These are phyloP conservation scores for Ustulina deusta DNA, from an alignment of 2,329 filamentous ascomycete genomes.

Conservation along the genomic window DNA sequence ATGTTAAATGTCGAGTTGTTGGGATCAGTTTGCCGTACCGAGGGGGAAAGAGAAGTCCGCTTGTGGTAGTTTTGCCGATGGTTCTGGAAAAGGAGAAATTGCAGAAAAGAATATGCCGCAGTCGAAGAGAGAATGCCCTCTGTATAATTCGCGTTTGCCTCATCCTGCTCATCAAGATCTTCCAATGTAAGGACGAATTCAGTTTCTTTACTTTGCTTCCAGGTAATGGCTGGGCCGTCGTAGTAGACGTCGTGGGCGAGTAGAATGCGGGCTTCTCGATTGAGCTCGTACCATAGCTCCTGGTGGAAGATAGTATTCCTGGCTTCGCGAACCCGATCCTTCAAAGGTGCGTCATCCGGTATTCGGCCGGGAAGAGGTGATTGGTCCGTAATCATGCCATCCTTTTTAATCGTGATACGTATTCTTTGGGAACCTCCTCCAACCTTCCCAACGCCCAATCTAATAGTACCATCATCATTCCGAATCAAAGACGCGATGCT, in stretches of 20 bases:
- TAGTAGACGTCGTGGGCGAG: conserved; percentile 77
- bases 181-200: conserved; percentile 76
- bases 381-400: conserved; percentile 69
- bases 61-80: conserved; percentile 80
- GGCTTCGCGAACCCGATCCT: conserved; percentile 77
- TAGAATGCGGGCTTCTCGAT: conserved; percentile 81
- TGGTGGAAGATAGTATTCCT: conserved; percentile 84
- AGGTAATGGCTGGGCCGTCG: conserved; percentile 68
- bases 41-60: conserved; percentile 69
- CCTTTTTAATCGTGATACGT: conserved; percentile 73
- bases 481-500: conserved; percentile 86
- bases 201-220: conserved; percentile 64
- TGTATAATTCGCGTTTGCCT: conserved; percentile 51
- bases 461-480: conserved; percentile 78
- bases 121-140: conserved; percentile 69
- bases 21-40: conserved; percentile 53
- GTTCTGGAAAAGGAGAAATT: conserved; percentile 81
- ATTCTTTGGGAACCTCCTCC: conserved; percentile 69
- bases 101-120: conserved; percentile 73
- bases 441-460: conserved; percentile 73
- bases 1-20: conserved; percentile 61
- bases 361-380: conserved; percentile 65
- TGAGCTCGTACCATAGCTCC: conserved; percentile 91
- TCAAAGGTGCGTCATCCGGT: conserved; percentile 69
- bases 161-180: conserved; percentile 63